Evolutionary conservation across 768 basidiomycete genomes (phyloP), one percentile per base, ranked within the genome.

Genomic region (Xanthoconium stramineum): DNA sequence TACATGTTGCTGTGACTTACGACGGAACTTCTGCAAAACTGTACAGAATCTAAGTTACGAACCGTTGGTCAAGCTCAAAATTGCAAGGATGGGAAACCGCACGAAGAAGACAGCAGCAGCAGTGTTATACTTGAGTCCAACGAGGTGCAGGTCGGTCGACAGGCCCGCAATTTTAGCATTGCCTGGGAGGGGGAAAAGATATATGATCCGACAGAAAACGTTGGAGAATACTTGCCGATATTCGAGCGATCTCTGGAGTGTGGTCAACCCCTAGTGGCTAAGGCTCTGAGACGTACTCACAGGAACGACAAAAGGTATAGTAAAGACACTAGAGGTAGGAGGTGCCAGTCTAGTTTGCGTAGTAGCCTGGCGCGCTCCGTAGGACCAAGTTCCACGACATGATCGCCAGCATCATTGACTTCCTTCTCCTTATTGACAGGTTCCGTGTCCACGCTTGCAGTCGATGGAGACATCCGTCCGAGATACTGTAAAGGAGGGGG

Each of bases 301-400:
- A 80, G 62, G 61, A 79, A 80, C 8, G 77, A 79, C 48, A 78
- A 68, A 39, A 80, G 66, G 54, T 78, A 79, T 12, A 80, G 62
- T 37, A 78, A 53, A 6, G 76, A 77, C 37, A 79, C 72, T 47
- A 79, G 70, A 8, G 78, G 77, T 47, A 80, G 59, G 24, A 80
- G 59, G 56, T 79, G 76, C 56, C 67, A 64, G 58, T 80, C 79
- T 32, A 80, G 59, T 61, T 80, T 80, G 28, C 76, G 69, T 44
- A 80, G 57, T 9, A 71, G 46, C 55, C 60, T 69, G 2, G 64
- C 57, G 29, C 66, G 70, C 47, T 71, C 66, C 33, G 47, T 28
- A 24, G 59, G 56, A 20, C 33, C 48, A 40, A 66, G 38, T 30
- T 63, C 61, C 38, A 49, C 20, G 10, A 32, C 32, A 48, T 50